Percentiles rank a stretch among this genome's conserved stretches.
Evolutionary conservation across 2,329 filamentous ascomycete species (phyloP).

Genomic region (Stylonectria norvegica): DNA sequence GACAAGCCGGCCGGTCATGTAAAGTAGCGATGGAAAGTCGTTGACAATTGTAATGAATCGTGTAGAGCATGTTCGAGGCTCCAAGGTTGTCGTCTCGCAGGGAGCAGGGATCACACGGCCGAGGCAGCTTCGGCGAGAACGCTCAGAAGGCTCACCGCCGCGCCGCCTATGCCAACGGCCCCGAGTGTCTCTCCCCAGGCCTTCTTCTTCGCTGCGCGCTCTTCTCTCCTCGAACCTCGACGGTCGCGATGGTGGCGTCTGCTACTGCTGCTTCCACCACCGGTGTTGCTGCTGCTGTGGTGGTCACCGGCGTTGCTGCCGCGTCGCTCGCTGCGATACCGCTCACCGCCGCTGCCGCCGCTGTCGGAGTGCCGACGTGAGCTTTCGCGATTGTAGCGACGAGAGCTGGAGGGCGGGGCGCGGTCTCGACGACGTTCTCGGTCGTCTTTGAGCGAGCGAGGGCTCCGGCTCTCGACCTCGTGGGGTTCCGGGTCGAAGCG

Average conservation of each 20-base stretch:
- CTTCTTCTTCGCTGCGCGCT: slow-evolving; percentile 40
- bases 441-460: slow-evolving; percentile 31
- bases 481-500: slow-evolving; percentile 49
- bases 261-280: slow-evolving; percentile 18
- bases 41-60: too few species aligned
- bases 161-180: slow-evolving; percentile 58
- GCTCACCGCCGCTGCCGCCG: slow-evolving; percentile 22
- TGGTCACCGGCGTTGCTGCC: slow-evolving; percentile 34
- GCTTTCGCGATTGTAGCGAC: slow-evolving; percentile 25
- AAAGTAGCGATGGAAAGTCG: too few species aligned
- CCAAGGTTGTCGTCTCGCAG: too few species aligned
- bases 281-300: slow-evolving; percentile 27
- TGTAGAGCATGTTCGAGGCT: too few species aligned
- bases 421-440: slow-evolving; percentile 30
- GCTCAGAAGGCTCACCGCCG: slow-evolving; percentile 55
- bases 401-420: slow-evolving; percentile 24
- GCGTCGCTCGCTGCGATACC: slow-evolving; percentile 29
- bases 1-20: too few species aligned
- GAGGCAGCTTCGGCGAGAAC: slow-evolving; percentile 56
- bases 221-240: slow-evolving; percentile 36
- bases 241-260: slow-evolving; percentile 41
- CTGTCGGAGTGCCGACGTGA: slow-evolving; percentile 28
- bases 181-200: slow-evolving; percentile 53
- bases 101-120: slow-evolving; percentile 19
- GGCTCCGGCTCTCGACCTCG: slow-evolving; percentile 37